Conservation (phyloP, 2,329 filamentous ascomycete genomes). For the Chrysoporthe puriensis region DNA sequence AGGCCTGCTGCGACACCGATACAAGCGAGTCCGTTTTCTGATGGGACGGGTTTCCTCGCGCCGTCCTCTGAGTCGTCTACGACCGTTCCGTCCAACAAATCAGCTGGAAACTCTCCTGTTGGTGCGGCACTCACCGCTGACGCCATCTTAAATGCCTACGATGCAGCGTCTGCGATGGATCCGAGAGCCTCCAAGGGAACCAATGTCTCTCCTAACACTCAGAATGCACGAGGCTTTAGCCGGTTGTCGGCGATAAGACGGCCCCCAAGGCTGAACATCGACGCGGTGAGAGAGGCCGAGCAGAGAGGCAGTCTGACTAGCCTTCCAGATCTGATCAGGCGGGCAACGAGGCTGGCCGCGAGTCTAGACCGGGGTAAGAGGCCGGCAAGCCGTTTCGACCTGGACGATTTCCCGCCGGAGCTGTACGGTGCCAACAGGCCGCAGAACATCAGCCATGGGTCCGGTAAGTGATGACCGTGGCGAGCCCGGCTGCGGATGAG, state of each 20-base stretch:
- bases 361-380: slow-evolving; percentile 83
- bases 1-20: slow-evolving; percentile 44
- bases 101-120: slow-evolving; percentile 31
- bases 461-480: slow-evolving; percentile 39
- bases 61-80: slow-evolving; percentile 51
- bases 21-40: slow-evolving; percentile 44
- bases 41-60: slow-evolving; percentile 52
- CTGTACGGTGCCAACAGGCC: slow-evolving; percentile 40
- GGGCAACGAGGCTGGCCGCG: slow-evolving; percentile 83
- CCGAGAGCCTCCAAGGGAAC: slow-evolving; percentile 38
- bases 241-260: slow-evolving; percentile 59
- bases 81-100: slow-evolving; percentile 41
- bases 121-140: slow-evolving; percentile 44
- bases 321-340: slow-evolving; percentile 84
- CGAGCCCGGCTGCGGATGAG: slow-evolving; percentile 12
- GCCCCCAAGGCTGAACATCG: slow-evolving; percentile 79
- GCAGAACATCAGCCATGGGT: slow-evolving; percentile 35
- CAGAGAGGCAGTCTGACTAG: slow-evolving; percentile 88
- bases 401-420: slow-evolving; percentile 55
- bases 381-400: slow-evolving; percentile 61
- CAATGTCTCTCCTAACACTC: slow-evolving; percentile 34
- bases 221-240: slow-evolving; percentile 41
- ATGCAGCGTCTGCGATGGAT: slow-evolving; percentile 51
- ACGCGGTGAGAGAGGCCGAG: slow-evolving; percentile 80
- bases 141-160: slow-evolving; percentile 54